These are phyloP conservation scores for Calonectria hawksworthii DNA, from an alignment of 2,329 filamentous ascomycete species.

Conservation along the genomic window DNA sequence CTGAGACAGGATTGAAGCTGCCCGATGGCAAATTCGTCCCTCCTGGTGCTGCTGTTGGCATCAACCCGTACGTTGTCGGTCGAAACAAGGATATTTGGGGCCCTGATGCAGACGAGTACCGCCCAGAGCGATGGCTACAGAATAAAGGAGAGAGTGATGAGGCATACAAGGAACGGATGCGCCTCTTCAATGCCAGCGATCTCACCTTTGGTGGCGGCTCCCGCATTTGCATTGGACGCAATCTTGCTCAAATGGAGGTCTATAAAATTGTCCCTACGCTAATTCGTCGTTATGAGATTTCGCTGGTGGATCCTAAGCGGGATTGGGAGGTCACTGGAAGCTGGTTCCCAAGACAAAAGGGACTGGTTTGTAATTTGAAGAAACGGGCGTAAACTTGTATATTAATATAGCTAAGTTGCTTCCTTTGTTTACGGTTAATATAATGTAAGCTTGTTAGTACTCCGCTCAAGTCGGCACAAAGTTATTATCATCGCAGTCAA, in stretches of 20 bases:
- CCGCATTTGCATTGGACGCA: constrained; percentile 51
- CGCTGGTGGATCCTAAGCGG: constrained; percentile 43
- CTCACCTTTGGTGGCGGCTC: constrained; percentile 52
- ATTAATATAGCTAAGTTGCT: neutral
- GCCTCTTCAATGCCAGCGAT: constrained; percentile 52
- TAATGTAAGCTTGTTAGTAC: too few species aligned
- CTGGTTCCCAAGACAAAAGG: constrained; percentile 28
- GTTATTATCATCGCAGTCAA: too few species aligned
- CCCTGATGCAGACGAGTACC: constrained; percentile 58
- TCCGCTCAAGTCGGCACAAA: too few species aligned
- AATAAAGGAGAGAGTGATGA: constrained; percentile 25
- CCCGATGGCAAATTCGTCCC: constrained; percentile 52
- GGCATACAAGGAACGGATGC: constrained; percentile 50
- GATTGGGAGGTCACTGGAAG: constrained; percentile 18
- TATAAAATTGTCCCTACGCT: constrained; percentile 59
- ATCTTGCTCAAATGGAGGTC: constrained; percentile 51
- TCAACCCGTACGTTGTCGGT: constrained; percentile 57
- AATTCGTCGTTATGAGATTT: constrained; percentile 57
- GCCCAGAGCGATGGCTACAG: constrained; percentile 63
- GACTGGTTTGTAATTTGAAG: constrained; percentile 23
- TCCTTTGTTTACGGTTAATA: neutral
- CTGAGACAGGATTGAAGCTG: constrained; percentile 52
- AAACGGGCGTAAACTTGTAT: neutral
- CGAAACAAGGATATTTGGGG: constrained; percentile 59
- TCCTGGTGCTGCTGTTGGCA: constrained; percentile 55